Conservation (phyloP, 176 grass and related monocot genomes). For the Cymbopogon citratus region DNA sequence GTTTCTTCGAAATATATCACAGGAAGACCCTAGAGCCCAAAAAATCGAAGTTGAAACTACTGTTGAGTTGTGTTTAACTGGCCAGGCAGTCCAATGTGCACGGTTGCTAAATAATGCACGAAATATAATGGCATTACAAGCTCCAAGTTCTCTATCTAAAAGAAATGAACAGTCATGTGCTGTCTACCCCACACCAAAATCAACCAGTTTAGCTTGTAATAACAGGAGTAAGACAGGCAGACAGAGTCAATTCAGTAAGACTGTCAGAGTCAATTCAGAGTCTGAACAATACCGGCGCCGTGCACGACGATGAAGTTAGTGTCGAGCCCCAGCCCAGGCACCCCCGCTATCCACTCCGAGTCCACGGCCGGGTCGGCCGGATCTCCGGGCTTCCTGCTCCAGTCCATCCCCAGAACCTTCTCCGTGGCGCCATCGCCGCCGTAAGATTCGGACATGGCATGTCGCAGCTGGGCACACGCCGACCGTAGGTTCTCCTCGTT, state of each 20-base stretch:
- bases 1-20: not conserved
- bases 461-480: constrained; percentile 67
- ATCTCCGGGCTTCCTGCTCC: constrained; percentile 61
- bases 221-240: not conserved
- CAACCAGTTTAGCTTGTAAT: not conserved
- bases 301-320: constrained; percentile 83
- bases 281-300: constrained; percentile 61
- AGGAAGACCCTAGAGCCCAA: no score
- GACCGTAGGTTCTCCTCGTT: constrained; percentile 46
- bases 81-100: not conserved
- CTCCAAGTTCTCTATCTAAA: not conserved
- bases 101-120: not conserved
- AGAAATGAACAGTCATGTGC: not conserved
- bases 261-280: constrained; percentile 4
- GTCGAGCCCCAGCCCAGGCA: constrained; percentile 35
- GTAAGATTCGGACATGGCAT: constrained; percentile 55
- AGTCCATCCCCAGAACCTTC: constrained; percentile 65
- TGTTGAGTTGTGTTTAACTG: not conserved
- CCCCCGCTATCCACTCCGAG: constrained; percentile 25
- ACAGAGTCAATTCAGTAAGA: not conserved
- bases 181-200: not conserved
- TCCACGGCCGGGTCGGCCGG: constrained; percentile 27
- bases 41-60: not conserved
- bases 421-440: constrained; percentile 5
- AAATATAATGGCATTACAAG: not conserved